These are phyloP conservation scores for Tilletia indica DNA, from an alignment of 1,284 basidiomycete species.

Conservation along the genomic window DNA sequence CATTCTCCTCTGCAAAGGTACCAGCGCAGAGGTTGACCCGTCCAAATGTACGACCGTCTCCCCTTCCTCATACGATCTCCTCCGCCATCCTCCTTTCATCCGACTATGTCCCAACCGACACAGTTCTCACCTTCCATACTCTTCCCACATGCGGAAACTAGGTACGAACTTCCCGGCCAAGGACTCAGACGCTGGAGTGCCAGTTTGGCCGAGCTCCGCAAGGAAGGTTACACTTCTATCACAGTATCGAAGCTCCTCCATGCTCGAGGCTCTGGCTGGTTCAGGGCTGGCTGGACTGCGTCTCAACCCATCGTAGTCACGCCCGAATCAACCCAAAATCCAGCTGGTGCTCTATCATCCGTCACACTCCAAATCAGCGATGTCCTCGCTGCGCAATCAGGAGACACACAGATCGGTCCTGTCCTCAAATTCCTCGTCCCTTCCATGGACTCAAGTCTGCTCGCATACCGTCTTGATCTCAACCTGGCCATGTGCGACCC, in stretches of 20 bases:
- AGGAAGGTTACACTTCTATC: neutral
- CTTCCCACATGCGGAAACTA: conserved; percentile 23
- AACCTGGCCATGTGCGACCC: conserved; percentile 23
- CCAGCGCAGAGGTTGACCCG: neutral
- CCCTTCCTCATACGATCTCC: conserved; percentile 21
- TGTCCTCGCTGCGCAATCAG: neutral
- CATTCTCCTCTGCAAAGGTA: conserved; percentile 28
- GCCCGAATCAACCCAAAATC: neutral
- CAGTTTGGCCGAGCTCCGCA: neutral
- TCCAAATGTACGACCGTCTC: conserved; percentile 22
- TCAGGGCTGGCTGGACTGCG: neutral
- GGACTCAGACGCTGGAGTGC: conserved; percentile 20
- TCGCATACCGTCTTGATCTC: conserved; percentile 31
- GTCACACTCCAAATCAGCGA: neutral
- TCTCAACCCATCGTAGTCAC: neutral
- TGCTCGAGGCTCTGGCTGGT: neutral
- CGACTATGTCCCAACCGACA: neutral
- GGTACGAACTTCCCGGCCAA: conserved; percentile 22
- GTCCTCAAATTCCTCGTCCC: conserved; percentile 22
- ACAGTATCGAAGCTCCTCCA: neutral
- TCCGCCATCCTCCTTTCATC: conserved; percentile 24
- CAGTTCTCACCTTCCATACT: conserved; percentile 16
- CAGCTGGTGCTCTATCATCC: neutral
- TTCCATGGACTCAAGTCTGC: conserved; percentile 35
- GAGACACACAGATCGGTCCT: neutral